Evolutionary conservation across 2,329 filamentous ascomycete species (phyloP), one percentile per base, ranked within the genome.

Genomic region (Fusarium siculi): DNA sequence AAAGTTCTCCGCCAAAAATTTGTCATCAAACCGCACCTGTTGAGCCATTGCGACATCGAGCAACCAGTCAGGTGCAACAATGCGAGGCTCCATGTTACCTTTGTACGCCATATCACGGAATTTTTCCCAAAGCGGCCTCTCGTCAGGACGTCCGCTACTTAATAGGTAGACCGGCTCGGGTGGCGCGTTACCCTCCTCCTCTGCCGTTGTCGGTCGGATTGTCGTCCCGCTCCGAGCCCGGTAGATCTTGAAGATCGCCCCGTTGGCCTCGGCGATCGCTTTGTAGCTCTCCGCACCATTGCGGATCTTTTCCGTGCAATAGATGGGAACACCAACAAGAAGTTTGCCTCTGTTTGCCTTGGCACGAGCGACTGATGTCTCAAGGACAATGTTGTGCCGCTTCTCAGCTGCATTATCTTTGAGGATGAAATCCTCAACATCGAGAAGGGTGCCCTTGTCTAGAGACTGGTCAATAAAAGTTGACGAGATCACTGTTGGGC

Each of bases 11-110:
- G 84, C 84, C 55, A 91, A 80, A 79, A 93, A 94, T 74, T 86
- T 88, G 44, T 91, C 84, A 63, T 91, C 86, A 81, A 90, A 92
- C n/a, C 86, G 85, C 71, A 96, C 85, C 81, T 94, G 87, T 83
- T 99, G 96, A 77, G 90, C 91, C 93, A 99, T 96, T 9, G 94
- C 94, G 67, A 95, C 91, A 78, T 95, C 92, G 64, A 99, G 84
- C 76, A 99, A 81, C 96, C 96, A 99, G 79, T 99, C 95, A 6
- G 93, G 89, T 52, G 89, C 89, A 30, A 98, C 94, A 44, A 99
- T 91, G 59, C 93, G 87, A 6, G 95, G 92, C 74, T 91, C 88
- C 88, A 96, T 95, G 79, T 93, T 92, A 49, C 93, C 92, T 75
- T 91, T 92, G 70, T 87, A 84, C 5, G 93, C 95, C 89, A 97